These are phyloP conservation scores for Metschnikowia gelsemii DNA, from an alignment of 805 yeast species.

Conservation along the genomic window DNA sequence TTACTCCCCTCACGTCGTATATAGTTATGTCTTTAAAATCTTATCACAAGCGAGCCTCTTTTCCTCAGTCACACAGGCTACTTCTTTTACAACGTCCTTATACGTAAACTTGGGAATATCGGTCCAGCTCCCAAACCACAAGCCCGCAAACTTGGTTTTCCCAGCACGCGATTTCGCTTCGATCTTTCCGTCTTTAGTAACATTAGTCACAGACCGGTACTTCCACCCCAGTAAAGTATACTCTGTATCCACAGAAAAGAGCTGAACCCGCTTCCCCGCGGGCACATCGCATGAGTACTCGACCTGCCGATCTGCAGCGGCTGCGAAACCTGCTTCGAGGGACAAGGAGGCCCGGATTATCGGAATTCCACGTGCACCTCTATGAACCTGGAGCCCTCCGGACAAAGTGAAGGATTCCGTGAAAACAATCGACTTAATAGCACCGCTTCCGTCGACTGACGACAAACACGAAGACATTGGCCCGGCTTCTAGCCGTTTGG, in stretches of 20 bases:
- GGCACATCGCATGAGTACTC: slow-evolving; percentile 14
- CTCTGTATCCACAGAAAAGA: slow-evolving; percentile 3
- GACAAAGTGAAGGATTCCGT: too few species aligned
- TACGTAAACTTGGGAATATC: neutral
- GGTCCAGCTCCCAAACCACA: slow-evolving; percentile 13
- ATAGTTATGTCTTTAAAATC: neutral
- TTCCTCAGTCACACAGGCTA: slow-evolving; percentile 12
- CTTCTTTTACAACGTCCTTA: slow-evolving; percentile 5
- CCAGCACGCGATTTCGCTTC: too few species aligned
- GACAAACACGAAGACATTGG: slow-evolving; percentile 13
- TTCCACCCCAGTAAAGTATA: slow-evolving; percentile 11
- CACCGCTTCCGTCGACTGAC: slow-evolving; percentile 9
- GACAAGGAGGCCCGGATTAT: slow-evolving; percentile 5
- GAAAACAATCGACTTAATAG: slow-evolving; percentile 7
- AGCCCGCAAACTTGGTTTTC: too few species aligned
- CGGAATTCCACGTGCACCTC: neutral
- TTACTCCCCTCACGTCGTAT: too few species aligned
- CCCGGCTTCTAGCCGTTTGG: neutral
- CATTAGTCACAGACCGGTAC: slow-evolving; percentile 3
- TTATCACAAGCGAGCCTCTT: slow-evolving; percentile 2
- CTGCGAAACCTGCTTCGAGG: neutral
- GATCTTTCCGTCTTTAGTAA: neutral
- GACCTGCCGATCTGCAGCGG: slow-evolving; percentile 7
- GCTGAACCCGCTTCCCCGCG: slow-evolving; percentile 13
- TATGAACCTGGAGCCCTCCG: too few species aligned